Evolutionary conservation across 1,284 basidiomycete genomes (phyloP), one percentile per base, ranked within the genome.

Genomic region (Moesziomyces antarcticus): DNA sequence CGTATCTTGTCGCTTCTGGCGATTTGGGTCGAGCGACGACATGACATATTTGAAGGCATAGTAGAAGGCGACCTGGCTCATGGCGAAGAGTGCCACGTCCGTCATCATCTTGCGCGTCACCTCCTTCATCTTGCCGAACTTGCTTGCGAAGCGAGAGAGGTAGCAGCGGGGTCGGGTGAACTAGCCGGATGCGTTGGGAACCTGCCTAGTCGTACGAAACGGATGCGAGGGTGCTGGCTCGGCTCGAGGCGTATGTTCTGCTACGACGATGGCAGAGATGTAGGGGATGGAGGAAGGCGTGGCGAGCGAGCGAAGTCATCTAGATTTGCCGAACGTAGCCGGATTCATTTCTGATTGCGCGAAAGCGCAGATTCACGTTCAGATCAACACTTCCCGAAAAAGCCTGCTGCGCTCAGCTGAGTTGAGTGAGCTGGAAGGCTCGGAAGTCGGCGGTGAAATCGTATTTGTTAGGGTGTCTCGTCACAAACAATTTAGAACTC

Each of bases 31-130:
- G 56, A 85, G 67, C 13, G 82, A 80, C 6, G 69, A 61, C 79
- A 85, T 81, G 65, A 85, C 78, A 35, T 82, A 81, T 74, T 84
- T 84, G 81, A 85, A 85, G 11, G 84, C 84, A 54, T 82, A 84
- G 77, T 82, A 85, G 79, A 85, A 85, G 16, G 80, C 79, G 25
- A 85, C 79, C 68, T 85, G 84, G 25, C 77, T 75, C 55, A 77
- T 69, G 20, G 81, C 77, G 24, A 81, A 78, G 40, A 81, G 61
- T 13, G 79, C 79, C 56, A 81, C 77, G 55, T 82, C 80, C 45
- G 78, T 67, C 61, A 79, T 66, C 80, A 81, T 78, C 73, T 82
- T 82, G 13, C 74, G 58, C 24, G 78, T 77, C 24, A 75, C 65
- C 52, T 80, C 74, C 72, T 70, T 78, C 80, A 81, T 82, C 20